Conservation (phyloP, 169 alveolate genomes). For the Plasmodium vinckei region DNA sequence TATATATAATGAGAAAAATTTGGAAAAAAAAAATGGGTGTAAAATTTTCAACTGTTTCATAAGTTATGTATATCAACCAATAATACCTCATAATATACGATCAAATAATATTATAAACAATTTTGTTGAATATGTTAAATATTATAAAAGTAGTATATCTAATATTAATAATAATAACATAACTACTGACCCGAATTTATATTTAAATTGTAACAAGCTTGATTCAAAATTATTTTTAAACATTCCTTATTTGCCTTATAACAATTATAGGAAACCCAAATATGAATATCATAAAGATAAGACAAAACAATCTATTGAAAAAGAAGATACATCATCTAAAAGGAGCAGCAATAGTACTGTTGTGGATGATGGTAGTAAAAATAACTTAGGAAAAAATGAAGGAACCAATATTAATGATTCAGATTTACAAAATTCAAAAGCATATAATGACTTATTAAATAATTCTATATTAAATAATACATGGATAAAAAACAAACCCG, state of each 20-base stretch:
- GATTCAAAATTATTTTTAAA: constrained; percentile 29
- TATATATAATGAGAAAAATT: background rate
- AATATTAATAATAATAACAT: background rate
- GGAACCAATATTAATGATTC: background rate
- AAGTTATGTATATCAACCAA: constrained; percentile 34
- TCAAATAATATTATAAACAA: constrained; percentile 56
- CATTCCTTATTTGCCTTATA: constrained; percentile 33
- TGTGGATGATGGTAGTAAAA: too few relatives aligned
- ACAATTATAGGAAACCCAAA: background rate
- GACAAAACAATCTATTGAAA: too few relatives aligned
- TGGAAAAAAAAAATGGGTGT: background rate
- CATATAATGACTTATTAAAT: constrained; percentile 24
- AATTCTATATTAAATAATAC: constrained; percentile 53
- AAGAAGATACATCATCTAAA: too few relatives aligned
- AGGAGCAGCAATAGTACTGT: too few relatives aligned
- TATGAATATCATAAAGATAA: too few relatives aligned
- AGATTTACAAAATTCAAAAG: background rate
- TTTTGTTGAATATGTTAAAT: constrained; percentile 57
- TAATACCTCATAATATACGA: constrained; percentile 60
- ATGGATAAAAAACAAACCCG: constrained; percentile 68
- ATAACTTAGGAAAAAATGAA: background rate
- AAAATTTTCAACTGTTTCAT: constrained; percentile 56
- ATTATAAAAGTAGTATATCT: constrained; percentile 8
- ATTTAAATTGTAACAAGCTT: constrained; percentile 56
- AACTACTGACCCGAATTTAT: constrained; percentile 33